Percentiles rank a stretch among this genome's conserved stretches.
These are phyloP conservation scores for Epithele typhae DNA, from an alignment of 768 basidiomycete genomes.

Conservation along the genomic window DNA sequence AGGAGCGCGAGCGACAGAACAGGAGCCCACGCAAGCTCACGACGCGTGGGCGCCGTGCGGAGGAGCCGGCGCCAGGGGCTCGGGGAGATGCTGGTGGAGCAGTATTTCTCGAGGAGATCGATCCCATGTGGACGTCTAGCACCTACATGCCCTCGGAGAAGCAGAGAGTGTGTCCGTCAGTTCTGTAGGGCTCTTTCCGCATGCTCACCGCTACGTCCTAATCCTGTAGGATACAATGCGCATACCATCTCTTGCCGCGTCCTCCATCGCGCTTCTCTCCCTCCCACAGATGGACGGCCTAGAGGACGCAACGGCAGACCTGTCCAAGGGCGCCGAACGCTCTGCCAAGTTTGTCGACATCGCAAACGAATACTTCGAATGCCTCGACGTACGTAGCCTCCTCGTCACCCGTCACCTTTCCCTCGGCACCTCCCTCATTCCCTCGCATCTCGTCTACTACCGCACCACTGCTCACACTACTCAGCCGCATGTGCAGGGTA, in stretches of 20 bases:
- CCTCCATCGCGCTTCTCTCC: conserved; percentile 73
- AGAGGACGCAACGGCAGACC: conserved; percentile 47
- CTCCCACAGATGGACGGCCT: conserved; percentile 78
- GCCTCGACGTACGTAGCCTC: conserved; percentile 57
- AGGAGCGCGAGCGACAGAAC: too few relatives aligned
- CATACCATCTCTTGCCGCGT: conserved; percentile 69
- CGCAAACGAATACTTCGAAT: conserved; percentile 82
- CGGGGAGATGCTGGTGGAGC: too few relatives aligned
- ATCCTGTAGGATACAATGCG: conserved; percentile 65
- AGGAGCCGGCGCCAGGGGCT: too few relatives aligned
- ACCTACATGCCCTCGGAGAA: conserved; percentile 75
- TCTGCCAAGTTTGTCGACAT: conserved; percentile 83
- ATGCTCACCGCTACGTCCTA: not conserved
- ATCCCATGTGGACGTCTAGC: conserved; percentile 80
- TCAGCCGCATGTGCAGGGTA: conserved; percentile 50
- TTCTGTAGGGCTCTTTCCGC: too few relatives aligned
- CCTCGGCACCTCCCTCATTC: not conserved
- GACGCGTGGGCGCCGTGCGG: too few relatives aligned
- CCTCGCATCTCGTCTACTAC: not conserved
- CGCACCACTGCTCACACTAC: not conserved
- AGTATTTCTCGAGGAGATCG: conserved; percentile 38
- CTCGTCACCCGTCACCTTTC: not conserved
- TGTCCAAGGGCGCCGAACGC: conserved; percentile 78
- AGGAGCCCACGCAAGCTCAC: too few relatives aligned
- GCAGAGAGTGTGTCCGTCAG: conserved; percentile 75